Evolutionary conservation across 768 basidiomycete species (phyloP).

Genomic region (Serendipita indica): DNA sequence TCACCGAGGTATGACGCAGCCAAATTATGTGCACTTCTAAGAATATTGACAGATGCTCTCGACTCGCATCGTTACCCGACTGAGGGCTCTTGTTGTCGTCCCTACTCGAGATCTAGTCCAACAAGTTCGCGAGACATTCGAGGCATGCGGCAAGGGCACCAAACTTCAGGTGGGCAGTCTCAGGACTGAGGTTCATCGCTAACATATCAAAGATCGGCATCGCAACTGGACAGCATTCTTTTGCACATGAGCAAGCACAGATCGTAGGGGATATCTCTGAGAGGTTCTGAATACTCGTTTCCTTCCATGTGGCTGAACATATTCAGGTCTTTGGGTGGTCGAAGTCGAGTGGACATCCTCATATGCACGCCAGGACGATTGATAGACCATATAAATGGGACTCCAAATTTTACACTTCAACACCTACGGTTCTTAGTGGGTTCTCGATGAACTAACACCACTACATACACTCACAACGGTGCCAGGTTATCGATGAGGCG

Average conservation of each 20-base stretch:
- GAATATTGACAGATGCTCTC: constrained; percentile 44
- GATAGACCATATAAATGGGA: constrained; percentile 83
- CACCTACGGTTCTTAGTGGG: constrained; percentile 87
- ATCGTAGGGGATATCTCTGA: constrained; percentile 40
- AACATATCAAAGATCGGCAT: constrained; percentile 40
- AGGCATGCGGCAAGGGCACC: constrained; percentile 61
- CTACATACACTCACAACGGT: neutral
- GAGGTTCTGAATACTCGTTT: neutral
- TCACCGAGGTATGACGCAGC: constrained; percentile 51
- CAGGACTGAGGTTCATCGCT: neutral
- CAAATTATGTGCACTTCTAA: neutral
- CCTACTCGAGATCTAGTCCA: constrained; percentile 87
- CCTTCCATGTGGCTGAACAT: constrained; percentile 6
- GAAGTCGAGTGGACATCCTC: constrained; percentile 82
- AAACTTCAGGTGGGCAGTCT: constrained; percentile 53
- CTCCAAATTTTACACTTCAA: constrained; percentile 80
- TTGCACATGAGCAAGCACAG: constrained; percentile 76
- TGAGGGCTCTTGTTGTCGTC: constrained; percentile 78
- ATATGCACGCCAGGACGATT: constrained; percentile 92
- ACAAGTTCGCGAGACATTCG: constrained; percentile 89
- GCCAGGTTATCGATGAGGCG: constrained; percentile 90
- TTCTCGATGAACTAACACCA: constrained; percentile 7
- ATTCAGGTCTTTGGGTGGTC: constrained; percentile 49
- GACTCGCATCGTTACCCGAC: constrained; percentile 56
- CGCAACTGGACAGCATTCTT: constrained; percentile 89